Evolutionary conservation across 371 early-diverging fungal genomes (phyloP), one percentile per base, ranked within the genome.

Genomic region (Lichtheimia corymbifera): DNA sequence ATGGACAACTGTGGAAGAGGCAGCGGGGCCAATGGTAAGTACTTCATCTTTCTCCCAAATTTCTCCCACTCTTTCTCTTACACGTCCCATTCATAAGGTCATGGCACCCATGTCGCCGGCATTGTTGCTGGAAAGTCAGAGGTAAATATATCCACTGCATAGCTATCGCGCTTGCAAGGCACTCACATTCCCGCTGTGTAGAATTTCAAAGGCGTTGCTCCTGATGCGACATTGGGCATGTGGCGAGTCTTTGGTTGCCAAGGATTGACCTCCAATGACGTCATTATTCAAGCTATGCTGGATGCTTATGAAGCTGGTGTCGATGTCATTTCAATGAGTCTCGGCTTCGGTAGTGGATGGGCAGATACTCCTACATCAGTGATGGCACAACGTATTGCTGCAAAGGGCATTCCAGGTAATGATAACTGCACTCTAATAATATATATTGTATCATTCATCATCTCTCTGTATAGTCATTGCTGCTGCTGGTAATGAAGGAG

Each of bases 191-290:
- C 0, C 14, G 14, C 12, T 30, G 9, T 42, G 9, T 42, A 74
- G 64, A 71, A 73, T 25, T 82, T 86, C 51, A 72, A 63, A 47
- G 90, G 87, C 27, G 87, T 85, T 17, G 88, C 88, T 7, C 86
- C 88, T 14, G 73, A 80, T 18, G 82, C 74, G 28, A 82, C 71
- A 1, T 66, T 84, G 28, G 83, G 81, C 6, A 71, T 73, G 35
- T 86, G 83, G 68, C 73, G 83, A 40, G 71, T 83, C 7, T 83
- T 90, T 65, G 83, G 86, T 20, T 89, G 90, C 65, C 55, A 55
- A 4, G 89, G 86, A 3, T 62, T 64, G 22, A 75, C 85, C 17
- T 66, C 74, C 3, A 71, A 73, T 55, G 89, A 88, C 50, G 65
- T 85, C 15, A 81, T 92, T 15, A 70, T 88, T 25, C 59, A 73